These are phyloP conservation scores for Coccomyxa sp. DNA, from an alignment of 139 green algal genomes.

Conservation along the genomic window DNA sequence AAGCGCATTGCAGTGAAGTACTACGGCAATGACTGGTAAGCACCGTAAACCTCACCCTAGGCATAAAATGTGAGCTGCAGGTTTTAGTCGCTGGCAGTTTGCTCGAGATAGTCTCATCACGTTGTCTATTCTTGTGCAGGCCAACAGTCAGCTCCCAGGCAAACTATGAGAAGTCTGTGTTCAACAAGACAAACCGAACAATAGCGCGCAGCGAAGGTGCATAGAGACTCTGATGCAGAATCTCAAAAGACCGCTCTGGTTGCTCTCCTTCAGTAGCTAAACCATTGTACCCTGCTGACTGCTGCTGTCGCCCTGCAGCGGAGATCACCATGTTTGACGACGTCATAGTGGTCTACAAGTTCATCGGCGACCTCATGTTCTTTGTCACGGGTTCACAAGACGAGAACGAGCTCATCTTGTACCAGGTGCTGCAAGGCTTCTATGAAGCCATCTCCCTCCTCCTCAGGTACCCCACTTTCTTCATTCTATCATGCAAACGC, in stretches of 20 bases:
- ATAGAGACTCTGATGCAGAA: constrained; percentile 9
- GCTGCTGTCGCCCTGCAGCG: constrained; percentile 46
- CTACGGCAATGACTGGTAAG: constrained; percentile 84
- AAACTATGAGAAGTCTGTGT: constrained; percentile 93
- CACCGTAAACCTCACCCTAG: background rate
- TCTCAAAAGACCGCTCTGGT: background rate
- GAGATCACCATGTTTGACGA: constrained; percentile 98
- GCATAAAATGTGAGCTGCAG: too few species aligned
- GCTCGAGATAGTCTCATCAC: too few species aligned
- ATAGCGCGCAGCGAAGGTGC: constrained; percentile 91
- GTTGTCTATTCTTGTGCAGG: constrained; percentile 51
- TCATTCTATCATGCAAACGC: too few species aligned
- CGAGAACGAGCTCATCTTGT: constrained; percentile 97
- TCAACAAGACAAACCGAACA: constrained; percentile 84
- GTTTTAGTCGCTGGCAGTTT: too few species aligned
- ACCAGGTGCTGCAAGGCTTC: constrained; percentile 82
- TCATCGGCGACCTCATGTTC: constrained; percentile 94
- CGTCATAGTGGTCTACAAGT: constrained; percentile 96
- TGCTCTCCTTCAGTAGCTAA: background rate
- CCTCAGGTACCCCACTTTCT: constrained; percentile 38
- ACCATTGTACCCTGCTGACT: background rate
- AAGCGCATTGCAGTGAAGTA: constrained; percentile 99
- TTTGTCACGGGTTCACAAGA: constrained; percentile 87
- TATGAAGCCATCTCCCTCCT: constrained; percentile 83
- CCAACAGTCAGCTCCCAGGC: constrained; percentile 70